Evolutionary conservation across 108 stramenopile species (phyloP).

Genomic region (Nitzschia sp.): DNA sequence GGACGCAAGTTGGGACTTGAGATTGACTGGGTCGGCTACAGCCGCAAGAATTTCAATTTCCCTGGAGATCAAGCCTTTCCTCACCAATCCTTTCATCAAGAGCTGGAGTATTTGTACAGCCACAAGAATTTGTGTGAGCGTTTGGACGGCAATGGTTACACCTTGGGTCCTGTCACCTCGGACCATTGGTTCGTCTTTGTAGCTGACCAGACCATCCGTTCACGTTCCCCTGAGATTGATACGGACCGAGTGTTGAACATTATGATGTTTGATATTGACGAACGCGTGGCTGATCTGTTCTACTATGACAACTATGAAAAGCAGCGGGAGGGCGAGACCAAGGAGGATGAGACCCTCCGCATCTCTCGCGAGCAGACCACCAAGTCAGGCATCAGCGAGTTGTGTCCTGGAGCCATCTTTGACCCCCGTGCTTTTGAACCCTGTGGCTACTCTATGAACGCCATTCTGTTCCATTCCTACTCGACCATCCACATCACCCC

Average conservation of each 20-base stretch:
- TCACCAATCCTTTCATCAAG: conserved; percentile 88
- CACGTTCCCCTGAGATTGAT: conserved; percentile 51
- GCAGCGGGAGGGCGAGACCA: conserved; percentile 56
- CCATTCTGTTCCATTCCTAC: conserved; percentile 95
- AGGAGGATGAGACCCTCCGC: conserved; percentile 78
- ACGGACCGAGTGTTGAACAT: conserved; percentile 98
- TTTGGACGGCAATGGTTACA: conserved; percentile 94
- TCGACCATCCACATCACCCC: conserved; percentile 99
- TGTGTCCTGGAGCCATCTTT: conserved; percentile 94
- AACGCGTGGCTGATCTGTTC: conserved; percentile 83
- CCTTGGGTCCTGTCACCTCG: conserved; percentile 95
- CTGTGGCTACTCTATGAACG: conserved; percentile 98
- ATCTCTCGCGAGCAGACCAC: conserved; percentile 77
- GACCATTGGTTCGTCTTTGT: conserved; percentile 99
- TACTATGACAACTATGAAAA: conserved; percentile 76
- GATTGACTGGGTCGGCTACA: conserved; percentile 99
- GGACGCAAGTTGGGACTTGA: conserved; percentile 87
- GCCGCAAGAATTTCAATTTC: conserved; percentile 97
- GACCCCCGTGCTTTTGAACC: conserved; percentile 96
- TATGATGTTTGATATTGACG: conserved; percentile 99
- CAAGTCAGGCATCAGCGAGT: conserved; percentile 79
- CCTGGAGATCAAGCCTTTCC: conserved; percentile 93
- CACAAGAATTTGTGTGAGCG: conserved; percentile 87
- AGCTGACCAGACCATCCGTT: conserved; percentile 94
- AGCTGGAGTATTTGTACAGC: conserved; percentile 88